A percentile compares a stretch with the other conserved stretches of the same genome.
Evolutionary conservation across 2,329 filamentous ascomycete species (phyloP).

Genomic region (Scytalidium lignicola): DNA sequence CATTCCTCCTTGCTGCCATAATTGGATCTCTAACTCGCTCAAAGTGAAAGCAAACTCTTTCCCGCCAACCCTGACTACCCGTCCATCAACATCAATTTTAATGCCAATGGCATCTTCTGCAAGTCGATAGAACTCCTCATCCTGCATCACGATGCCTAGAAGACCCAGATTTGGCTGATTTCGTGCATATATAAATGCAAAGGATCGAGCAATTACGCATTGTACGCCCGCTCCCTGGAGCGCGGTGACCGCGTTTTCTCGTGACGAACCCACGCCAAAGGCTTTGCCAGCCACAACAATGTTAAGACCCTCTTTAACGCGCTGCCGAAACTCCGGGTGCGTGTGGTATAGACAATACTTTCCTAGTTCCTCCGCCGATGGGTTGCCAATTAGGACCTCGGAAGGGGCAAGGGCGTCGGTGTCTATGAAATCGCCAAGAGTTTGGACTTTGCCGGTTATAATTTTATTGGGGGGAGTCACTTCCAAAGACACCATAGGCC

Average conservation of each 20-base stretch:
- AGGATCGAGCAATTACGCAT: slow-evolving; percentile 39
- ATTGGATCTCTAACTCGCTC: no score
- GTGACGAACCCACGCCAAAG: slow-evolving; percentile 41
- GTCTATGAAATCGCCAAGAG: slow-evolving; percentile 40
- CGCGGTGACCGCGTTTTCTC: slow-evolving; percentile 38
- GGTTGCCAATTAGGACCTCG: slow-evolving; percentile 28
- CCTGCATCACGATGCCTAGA: slow-evolving; percentile 38
- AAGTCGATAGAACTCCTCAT: no score
- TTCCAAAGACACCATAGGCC: neutral
- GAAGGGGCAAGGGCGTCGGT: slow-evolving; percentile 38
- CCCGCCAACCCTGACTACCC: no score
- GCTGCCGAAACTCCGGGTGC: slow-evolving; percentile 34
- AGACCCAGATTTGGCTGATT: slow-evolving; percentile 42
- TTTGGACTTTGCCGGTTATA: slow-evolving; percentile 33
- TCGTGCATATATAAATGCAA: slow-evolving; percentile 40
- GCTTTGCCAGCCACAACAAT: slow-evolving; percentile 40
- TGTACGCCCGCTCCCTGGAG: slow-evolving; percentile 31
- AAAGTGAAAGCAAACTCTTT: no score
- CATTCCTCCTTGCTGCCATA: no score
- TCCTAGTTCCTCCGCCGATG: slow-evolving; percentile 30
- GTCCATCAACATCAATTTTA: no score
- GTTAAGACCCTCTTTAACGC: slow-evolving; percentile 30
- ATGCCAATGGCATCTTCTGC: no score
- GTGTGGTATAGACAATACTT: slow-evolving; percentile 35
- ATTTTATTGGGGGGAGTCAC: slow-evolving; percentile 1